Evolutionary conservation across 371 early-diverging fungal genomes (phyloP).

Genomic region (Rhizopus sp.): DNA sequence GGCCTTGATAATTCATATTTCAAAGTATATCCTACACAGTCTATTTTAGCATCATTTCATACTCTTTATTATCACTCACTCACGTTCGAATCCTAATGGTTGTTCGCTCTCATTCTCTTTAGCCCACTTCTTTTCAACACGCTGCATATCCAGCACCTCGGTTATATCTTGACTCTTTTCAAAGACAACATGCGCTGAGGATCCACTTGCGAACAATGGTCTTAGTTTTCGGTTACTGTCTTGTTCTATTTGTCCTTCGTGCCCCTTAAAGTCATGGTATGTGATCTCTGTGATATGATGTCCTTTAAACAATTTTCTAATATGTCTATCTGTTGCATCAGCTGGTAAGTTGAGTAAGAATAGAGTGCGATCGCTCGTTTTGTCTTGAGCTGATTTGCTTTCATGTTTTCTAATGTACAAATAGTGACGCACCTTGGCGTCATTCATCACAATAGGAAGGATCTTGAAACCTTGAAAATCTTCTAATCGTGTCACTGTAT

Average conservation of each 20-base stretch:
- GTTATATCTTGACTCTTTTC: conserved; percentile 63
- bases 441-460: conserved; percentile 49
- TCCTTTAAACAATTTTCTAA: conserved; percentile 69
- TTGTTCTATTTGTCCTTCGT: conserved; percentile 16
- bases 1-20: conserved; percentile 62
- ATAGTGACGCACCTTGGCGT: conserved; percentile 56
- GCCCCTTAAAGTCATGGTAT: conserved; percentile 28
- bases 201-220: conserved; percentile 53
- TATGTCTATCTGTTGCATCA: conserved; percentile 74
- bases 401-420: conserved; percentile 77
- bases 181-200: conserved; percentile 81
- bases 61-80: conserved; percentile 16
- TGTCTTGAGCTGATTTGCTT: conserved; percentile 47
- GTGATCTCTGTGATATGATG: conserved; percentile 66
- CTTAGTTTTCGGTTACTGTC: conserved; percentile 24
- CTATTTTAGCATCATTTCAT: neutral
- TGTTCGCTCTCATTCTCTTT: conserved; percentile 48
- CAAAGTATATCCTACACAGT: conserved; percentile 33
- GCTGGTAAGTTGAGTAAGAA: conserved; percentile 83
- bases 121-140: conserved; percentile 64
- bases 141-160: conserved; percentile 63
- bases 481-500: conserved; percentile 29
- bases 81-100: conserved; percentile 59
- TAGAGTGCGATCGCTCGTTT: conserved; percentile 71
- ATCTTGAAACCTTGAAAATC: conserved; percentile 60